A percentile compares a stretch with the other conserved stretches of the same genome.
These are phyloP conservation scores for Sistotremastrum niveocremeum DNA, from an alignment of 768 basidiomycete genomes.

Conservation along the genomic window DNA sequence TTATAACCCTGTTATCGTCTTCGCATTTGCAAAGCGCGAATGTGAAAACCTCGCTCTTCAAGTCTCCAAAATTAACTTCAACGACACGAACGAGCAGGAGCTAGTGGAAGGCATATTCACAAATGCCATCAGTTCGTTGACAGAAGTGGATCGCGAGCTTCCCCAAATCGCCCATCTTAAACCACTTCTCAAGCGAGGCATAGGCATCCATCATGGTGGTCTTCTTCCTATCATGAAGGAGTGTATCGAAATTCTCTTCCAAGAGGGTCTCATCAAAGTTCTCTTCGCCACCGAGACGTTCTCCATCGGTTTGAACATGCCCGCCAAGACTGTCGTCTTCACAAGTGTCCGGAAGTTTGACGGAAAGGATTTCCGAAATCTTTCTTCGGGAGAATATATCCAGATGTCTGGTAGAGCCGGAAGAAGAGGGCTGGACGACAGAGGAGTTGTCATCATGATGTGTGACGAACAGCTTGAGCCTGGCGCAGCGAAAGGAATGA, in stretches of 20 bases:
- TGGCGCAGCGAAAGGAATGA: conserved; percentile 83
- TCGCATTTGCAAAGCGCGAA: conserved; percentile 96
- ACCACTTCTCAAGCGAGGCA: conserved; percentile 86
- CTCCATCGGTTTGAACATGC: conserved; percentile 98
- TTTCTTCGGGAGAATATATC: conserved; percentile 94
- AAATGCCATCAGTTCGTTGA: conserved; percentile 84
- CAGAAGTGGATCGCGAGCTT: conserved; percentile 74
- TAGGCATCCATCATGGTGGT: conserved; percentile 97
- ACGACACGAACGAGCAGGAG: conserved; percentile 82
- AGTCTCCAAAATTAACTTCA: conserved; percentile 94
- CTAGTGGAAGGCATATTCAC: conserved; percentile 80
- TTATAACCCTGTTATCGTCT: conserved; percentile 96
- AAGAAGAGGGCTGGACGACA: conserved; percentile 89
- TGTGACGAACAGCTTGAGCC: conserved; percentile 97
- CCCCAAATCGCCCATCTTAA: conserved; percentile 90
- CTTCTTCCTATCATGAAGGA: conserved; percentile 96
- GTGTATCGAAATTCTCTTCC: conserved; percentile 97
- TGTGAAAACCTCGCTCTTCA: conserved; percentile 87
- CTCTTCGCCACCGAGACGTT: conserved; percentile 98
- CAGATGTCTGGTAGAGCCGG: conserved; percentile 99
- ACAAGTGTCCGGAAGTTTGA: conserved; percentile 93
- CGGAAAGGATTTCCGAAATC: conserved; percentile 83
- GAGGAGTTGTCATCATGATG: conserved; percentile 99
- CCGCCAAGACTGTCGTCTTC: conserved; percentile 98
- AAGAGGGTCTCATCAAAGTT: conserved; percentile 95